Evolutionary conservation across 805 yeast species (phyloP), one percentile per base, ranked within the genome.

Genomic region (Nakazawaea wickerhamii): DNA sequence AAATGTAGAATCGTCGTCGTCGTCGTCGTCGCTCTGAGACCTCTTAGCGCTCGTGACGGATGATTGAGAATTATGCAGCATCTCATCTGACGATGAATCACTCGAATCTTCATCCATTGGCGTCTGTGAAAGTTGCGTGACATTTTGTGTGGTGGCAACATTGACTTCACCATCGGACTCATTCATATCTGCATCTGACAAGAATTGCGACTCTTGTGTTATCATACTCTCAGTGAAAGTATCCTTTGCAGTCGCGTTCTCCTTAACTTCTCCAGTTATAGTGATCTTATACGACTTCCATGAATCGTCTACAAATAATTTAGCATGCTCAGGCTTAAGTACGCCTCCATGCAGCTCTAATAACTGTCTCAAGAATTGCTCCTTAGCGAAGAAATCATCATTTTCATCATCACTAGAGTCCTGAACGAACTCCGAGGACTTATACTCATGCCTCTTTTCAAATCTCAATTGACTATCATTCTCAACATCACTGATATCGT

Each of bases 401-500:
- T 71, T 76, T 31, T 66, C 65, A 36, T 78, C 86, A 11, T 68
- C 77, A 51, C 80, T 86, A 2, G 85, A 78, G 40, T 73, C 81
- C 39, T 65, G 65, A 36, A 82, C 72, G 49, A 60, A 73, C 43
- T 73, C 79, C 4, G 80, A 61, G 1, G 88, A 81, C 34, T 71
- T 66, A 39, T 60, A 53, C 4, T 43, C 51, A 36, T 46, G 21
- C 9, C 35, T 15, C 25, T 38, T 15, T 33, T 25, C 13, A 7
- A 40, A 28, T 21, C 22, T 33, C 10, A 27, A 30, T 27, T 48
- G 50, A 19, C 19, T 43, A 9, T 32, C 14, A 41, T 49, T 22
- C 19, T 56, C 67, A 25, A 56, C 64, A 30, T 61, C 70, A 19
- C 69, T 55, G 3, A 60, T 44, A 26, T 60, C 58, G 43, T 63